Base-by-base conservation (phyloP, 164 flowering plant species). In the Pachysandra terminalis region DNA sequence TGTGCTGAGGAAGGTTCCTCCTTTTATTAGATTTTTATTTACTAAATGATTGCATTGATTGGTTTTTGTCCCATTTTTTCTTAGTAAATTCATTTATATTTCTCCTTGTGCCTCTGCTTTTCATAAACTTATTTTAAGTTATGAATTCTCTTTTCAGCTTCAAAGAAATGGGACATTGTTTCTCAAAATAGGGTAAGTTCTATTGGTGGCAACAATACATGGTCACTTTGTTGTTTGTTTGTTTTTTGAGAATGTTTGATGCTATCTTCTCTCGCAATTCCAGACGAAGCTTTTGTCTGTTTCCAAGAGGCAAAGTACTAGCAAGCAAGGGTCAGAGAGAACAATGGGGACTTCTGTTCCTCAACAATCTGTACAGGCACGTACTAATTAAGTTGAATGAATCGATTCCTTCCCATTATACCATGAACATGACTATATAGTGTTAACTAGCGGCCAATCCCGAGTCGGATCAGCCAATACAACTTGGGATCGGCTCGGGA, bases 81-180 rank as follows among this genome's bases (percentile, higher is more conserved):
- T n/a, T n/a, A n/a, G n/a, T n/a, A n/a, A n/a, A n/a, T n/a, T n/a
- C n/a, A n/a, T n/a, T n/a, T n/a, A n/a, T n/a, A n/a, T n/a, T n/a
- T n/a, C n/a, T n/a, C n/a, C n/a, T n/a, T n/a, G n/a, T n/a, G n/a
- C n/a, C n/a, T n/a, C n/a, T n/a, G n/a, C n/a, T n/a, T n/a, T n/a
- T n/a, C n/a, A n/a, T n/a, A n/a, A n/a, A n/a, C n/a, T n/a, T n/a
- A n/a, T n/a, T n/a, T n/a, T n/a, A n/a, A n/a, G n/a, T n/a, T n/a
- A n/a, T n/a, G n/a, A n/a, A n/a, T n/a, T n/a, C n/a, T 62, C 40
- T 61, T 75, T 71, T 66, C 90, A 88, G 92, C 90, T 77, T 72
- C 72, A 41, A 81, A 75, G 69, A 82, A 76, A 74, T 71, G 49
- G 49, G 85, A 73, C 17, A 21, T 65, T 65, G 69, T 77, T 66